Evolutionary conservation across 108 stramenopile species (phyloP).

Genomic region (Nitzschia putrida): DNA sequence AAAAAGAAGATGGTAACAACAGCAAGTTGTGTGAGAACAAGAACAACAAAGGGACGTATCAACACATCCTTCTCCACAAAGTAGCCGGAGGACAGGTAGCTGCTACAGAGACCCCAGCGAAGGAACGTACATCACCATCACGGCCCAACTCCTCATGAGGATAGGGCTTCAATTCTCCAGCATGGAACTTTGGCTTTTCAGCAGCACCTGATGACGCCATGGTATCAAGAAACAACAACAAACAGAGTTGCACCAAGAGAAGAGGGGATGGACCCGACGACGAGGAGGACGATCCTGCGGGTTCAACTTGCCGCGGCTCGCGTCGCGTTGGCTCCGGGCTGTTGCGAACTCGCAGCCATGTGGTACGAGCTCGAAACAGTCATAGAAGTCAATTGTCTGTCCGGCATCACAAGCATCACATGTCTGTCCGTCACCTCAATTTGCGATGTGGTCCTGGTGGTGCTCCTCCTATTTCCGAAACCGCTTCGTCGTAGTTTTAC

Average conservation of each 20-base stretch:
- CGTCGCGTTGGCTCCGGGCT: neutral
- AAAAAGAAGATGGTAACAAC: neutral
- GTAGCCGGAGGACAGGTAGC: too few species aligned
- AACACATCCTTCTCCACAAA: neutral
- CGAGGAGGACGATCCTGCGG: too few species aligned
- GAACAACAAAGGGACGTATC: too few species aligned
- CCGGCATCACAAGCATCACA: too few species aligned
- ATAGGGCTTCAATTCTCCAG: slow-evolving; percentile 61
- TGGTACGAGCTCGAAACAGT: too few species aligned
- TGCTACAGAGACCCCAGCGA: too few species aligned
- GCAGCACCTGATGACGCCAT: slow-evolving; percentile 35
- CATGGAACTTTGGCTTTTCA: slow-evolving; percentile 44
- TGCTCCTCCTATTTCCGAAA: too few species aligned
- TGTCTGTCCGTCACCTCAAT: too few species aligned
- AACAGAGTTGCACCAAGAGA: neutral
- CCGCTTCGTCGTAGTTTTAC: too few species aligned
- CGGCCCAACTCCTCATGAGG: slow-evolving; percentile 70
- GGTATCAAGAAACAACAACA: neutral
- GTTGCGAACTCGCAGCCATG: neutral
- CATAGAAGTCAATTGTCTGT: too few species aligned
- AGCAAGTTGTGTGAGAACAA: neutral
- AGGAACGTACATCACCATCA: slow-evolving; percentile 35
- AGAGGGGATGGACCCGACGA: neutral
- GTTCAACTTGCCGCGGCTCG: too few species aligned
- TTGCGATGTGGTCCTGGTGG: too few species aligned